phyloP scores from a whole-genome alignment of 768 basidiomycete genomes.

The Hortiboletus flavorubellus region DNA sequence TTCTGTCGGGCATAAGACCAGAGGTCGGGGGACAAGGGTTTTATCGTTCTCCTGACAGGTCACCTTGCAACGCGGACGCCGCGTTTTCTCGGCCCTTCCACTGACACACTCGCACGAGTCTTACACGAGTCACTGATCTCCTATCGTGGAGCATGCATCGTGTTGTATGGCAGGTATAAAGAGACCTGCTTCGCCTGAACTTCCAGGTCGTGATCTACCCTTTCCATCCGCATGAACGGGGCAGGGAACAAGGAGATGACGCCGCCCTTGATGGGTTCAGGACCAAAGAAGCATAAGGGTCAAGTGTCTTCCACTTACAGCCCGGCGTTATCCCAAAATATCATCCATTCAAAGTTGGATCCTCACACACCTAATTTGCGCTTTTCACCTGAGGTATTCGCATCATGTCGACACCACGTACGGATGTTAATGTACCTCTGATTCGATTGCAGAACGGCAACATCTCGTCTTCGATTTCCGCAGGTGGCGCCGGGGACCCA shows the following conservation, averaged over 20 bases:
- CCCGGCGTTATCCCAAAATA: conserved; percentile 1
- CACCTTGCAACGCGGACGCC: conserved; percentile 17
- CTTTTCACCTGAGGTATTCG: conserved; percentile 13
- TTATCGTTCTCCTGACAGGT: not conserved
- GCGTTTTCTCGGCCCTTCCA: conserved; percentile 11
- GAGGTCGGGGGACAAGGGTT: too few species aligned
- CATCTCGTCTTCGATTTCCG: conserved; percentile 11
- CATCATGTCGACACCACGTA: not conserved
- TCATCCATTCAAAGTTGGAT: conserved; percentile 6
- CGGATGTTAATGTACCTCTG: conserved; percentile 7
- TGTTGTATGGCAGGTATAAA: conserved; percentile 18
- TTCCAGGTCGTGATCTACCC: not conserved
- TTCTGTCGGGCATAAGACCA: too few species aligned
- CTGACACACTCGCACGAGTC: conserved; percentile 5
- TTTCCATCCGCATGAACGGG: conserved; percentile 13
- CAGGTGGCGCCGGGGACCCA: conserved; percentile 1
- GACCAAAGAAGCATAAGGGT: conserved; percentile 13
- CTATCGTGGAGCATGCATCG: conserved; percentile 12
- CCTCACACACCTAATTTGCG: conserved; percentile 8
- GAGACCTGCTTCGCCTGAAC: not conserved
- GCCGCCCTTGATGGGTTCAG: not conserved
- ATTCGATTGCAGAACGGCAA: conserved; percentile 16
- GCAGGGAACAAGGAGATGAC: not conserved
- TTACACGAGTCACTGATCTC: conserved; percentile 14
- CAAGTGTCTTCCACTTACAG: conserved; percentile 2